Conservation (phyloP, 164 flowering plant genomes). For the Aristolochia californica region DNA sequence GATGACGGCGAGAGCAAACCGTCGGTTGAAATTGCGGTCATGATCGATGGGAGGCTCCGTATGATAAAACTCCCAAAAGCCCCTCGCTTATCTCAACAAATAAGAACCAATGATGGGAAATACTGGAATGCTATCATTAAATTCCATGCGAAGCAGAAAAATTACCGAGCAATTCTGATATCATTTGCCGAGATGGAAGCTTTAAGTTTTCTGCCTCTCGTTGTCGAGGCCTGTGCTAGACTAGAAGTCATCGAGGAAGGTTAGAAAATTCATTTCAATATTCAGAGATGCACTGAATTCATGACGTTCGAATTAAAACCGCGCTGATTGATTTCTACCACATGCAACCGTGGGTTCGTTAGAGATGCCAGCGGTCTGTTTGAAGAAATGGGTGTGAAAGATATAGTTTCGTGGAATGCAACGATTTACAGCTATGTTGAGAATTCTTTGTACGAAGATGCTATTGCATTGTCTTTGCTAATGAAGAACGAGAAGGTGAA, state of each 20-base stretch:
- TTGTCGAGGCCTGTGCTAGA: slow-evolving; percentile 40
- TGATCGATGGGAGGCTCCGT: neutral
- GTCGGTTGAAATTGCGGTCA: neutral
- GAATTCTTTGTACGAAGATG: slow-evolving; percentile 22
- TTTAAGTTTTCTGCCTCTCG: slow-evolving; percentile 26
- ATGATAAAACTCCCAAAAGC: slow-evolving; percentile 3
- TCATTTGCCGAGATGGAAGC: slow-evolving; percentile 30
- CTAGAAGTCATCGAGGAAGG: slow-evolving; percentile 29
- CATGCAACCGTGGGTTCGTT: slow-evolving; percentile 31
- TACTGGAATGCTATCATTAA: slow-evolving; percentile 31
- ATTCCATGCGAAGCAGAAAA: slow-evolving; percentile 27
- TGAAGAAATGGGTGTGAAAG: slow-evolving; percentile 26
- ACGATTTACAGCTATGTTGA: slow-evolving; percentile 33
- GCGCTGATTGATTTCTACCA: slow-evolving; percentile 39
- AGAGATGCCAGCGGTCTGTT: slow-evolving; percentile 32
- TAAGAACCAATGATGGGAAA: slow-evolving; percentile 14
- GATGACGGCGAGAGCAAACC: neutral
- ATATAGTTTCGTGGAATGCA: slow-evolving; percentile 40
- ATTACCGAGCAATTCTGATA: slow-evolving; percentile 32
- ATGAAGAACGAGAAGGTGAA: slow-evolving; percentile 26
- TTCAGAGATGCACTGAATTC: slow-evolving; percentile 15
- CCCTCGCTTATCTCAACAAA: slow-evolving; percentile 4
- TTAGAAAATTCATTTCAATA: slow-evolving; percentile 18
- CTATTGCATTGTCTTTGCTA: slow-evolving; percentile 16
- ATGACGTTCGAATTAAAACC: slow-evolving; percentile 34